Conservation (phyloP, 345 rosid species). For the Acer saccharum region DNA sequence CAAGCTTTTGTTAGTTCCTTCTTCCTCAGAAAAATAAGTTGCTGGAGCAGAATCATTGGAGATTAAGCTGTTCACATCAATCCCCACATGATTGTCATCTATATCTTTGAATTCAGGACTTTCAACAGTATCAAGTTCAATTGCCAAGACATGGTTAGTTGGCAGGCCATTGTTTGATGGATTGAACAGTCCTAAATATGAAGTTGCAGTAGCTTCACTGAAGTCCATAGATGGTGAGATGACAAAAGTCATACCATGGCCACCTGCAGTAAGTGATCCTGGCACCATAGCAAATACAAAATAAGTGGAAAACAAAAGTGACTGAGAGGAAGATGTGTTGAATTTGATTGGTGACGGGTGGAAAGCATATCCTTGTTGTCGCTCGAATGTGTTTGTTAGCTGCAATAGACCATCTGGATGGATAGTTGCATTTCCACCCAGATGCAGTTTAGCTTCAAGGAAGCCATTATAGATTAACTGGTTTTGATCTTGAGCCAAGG, state of each 20-base stretch:
- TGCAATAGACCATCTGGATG: conserved; percentile 55
- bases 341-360: conserved; percentile 10
- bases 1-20: conserved; percentile 21
- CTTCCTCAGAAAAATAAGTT: conserved; percentile 36
- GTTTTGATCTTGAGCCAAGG: background rate
- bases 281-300: conserved; percentile 33
- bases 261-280: conserved; percentile 10
- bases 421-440: conserved; percentile 24
- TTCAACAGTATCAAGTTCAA: conserved; percentile 52
- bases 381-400: conserved; percentile 50
- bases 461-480: background rate
- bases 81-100: conserved; percentile 57
- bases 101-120: conserved; percentile 46
- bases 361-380: conserved; percentile 19
- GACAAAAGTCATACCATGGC: conserved; percentile 29
- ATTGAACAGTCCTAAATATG: conserved; percentile 45
- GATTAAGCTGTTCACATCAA: conserved; percentile 45
- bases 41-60: conserved; percentile 41
- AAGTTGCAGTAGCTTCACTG: background rate
- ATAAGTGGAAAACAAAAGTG: conserved; percentile 15
- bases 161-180: conserved; percentile 30
- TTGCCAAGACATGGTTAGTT: conserved; percentile 46
- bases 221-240: conserved; percentile 28
- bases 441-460: background rate
- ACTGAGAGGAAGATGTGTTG: conserved; percentile 6